Conservation (phyloP, 805 yeast species). For the Cyberlindnera bimundalis region DNA sequence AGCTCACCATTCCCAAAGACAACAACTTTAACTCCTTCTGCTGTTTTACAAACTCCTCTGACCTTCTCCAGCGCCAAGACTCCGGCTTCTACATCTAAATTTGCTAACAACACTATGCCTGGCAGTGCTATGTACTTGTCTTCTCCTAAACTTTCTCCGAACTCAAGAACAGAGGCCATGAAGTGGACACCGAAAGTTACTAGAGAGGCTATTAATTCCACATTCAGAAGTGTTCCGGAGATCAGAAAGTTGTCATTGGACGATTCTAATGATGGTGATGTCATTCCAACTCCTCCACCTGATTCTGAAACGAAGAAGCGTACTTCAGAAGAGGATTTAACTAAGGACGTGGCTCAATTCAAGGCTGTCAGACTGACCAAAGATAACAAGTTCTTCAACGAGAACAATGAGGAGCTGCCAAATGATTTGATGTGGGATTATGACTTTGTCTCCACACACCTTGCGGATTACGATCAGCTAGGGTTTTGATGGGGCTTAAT, state of each 20-base stretch:
- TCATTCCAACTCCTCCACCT: conserved; percentile 15
- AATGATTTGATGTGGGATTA: conserved; percentile 24
- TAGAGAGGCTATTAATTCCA: conserved; percentile 23
- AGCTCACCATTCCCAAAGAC: conserved; percentile 23
- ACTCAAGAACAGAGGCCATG: conserved; percentile 6
- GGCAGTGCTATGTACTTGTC: conserved; percentile 17
- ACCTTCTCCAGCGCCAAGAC: conserved; percentile 28
- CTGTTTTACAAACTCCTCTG: conserved; percentile 29
- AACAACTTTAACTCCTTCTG: conserved; percentile 25
- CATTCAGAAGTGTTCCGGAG: conserved; percentile 20
- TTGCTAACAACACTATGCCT: conserved; percentile 4
- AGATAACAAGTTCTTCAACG: conserved; percentile 19
- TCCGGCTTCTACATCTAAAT: conserved; percentile 24
- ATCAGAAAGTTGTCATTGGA: conserved; percentile 19
- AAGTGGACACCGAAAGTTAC: conserved; percentile 26
- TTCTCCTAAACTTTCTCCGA: conserved; percentile 28
- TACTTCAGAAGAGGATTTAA: conserved; percentile 5
- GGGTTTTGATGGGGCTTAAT: conserved; percentile 7
- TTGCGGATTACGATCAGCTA: conserved; percentile 3
- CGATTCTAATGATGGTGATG: conserved; percentile 8
- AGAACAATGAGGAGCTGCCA: conserved; percentile 14
- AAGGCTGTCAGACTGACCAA: conserved; percentile 21
- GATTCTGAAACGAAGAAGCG: conserved; percentile 10
- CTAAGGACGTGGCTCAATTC: conserved; percentile 9
- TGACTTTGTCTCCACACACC: conserved; percentile 16